Percentiles rank a stretch among this genome's conserved stretches.
Conservation (phyloP, 1,284 basidiomycete species). For the Abortiporus biennis region DNA sequence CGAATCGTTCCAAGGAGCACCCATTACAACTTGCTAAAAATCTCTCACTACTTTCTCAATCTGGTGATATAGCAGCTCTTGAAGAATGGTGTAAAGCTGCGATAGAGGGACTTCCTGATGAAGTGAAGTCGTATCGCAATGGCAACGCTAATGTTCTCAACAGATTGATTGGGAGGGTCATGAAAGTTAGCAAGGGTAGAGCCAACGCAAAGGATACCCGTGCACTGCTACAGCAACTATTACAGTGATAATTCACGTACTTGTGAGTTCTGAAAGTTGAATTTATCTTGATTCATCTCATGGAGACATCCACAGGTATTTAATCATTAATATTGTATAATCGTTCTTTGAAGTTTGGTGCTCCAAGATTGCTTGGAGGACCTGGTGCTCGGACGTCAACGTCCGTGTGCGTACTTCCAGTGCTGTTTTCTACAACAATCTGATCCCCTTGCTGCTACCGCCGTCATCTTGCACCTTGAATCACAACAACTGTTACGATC, state of each 20-base stretch:
- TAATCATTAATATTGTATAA: too few species aligned
- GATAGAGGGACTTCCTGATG: constrained; percentile 63
- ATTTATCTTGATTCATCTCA: too few species aligned
- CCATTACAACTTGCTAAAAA: constrained; percentile 42
- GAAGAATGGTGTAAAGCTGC: constrained; percentile 54
- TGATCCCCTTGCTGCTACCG: too few species aligned
- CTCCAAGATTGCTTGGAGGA: too few species aligned
- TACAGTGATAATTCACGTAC: constrained; percentile 14
- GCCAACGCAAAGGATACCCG: constrained; percentile 61
- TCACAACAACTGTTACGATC: too few species aligned
- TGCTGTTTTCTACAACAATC: too few species aligned
- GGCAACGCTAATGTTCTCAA: constrained; percentile 84
- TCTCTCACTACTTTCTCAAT: constrained; percentile 40
- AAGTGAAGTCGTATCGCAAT: constrained; percentile 61
- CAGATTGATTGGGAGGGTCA: constrained; percentile 85
- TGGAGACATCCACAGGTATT: too few species aligned
- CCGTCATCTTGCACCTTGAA: too few species aligned
- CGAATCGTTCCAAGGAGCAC: constrained; percentile 31
- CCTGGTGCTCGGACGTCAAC: too few species aligned
- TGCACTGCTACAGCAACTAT: constrained; percentile 38
- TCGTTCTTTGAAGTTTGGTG: too few species aligned
- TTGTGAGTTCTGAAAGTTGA: too few species aligned
- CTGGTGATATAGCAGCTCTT: constrained; percentile 32
- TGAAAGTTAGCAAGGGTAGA: constrained; percentile 78
- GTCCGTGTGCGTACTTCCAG: too few species aligned